Percentiles rank a stretch among this genome's conserved stretches.
phyloP scores from a whole-genome alignment of 305 asterid species.

The Coffea humblotiana region DNA sequence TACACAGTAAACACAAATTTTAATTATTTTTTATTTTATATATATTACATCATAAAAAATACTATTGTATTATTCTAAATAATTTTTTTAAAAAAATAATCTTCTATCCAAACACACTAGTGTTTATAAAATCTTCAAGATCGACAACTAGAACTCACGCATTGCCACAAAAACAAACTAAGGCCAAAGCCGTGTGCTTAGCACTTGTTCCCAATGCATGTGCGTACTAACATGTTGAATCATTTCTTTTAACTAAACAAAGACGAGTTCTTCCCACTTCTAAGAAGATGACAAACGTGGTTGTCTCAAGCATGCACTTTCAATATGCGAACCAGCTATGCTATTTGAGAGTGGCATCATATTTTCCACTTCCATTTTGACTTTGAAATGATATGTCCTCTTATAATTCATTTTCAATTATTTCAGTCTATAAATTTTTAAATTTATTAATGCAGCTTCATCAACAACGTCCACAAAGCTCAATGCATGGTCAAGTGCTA shows the following conservation, averaged over 20 bases:
- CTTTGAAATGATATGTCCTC: neutral
- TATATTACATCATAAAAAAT: no score
- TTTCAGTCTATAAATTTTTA: neutral
- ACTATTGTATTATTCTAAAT: no score
- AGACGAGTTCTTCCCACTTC: slow-evolving; percentile 22
- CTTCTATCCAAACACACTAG: no score
- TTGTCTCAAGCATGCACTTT: neutral
- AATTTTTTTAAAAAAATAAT: no score
- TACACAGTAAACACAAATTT: no score
- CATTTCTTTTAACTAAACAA: neutral
- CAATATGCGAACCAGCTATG: slow-evolving; percentile 20
- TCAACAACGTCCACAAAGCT: neutral
- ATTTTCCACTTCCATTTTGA: slow-evolving; percentile 8
- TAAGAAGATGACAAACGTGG: slow-evolving; percentile 3
- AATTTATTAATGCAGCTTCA: neutral
- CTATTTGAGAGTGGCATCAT: neutral
- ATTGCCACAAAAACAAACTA: neutral
- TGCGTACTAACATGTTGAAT: slow-evolving; percentile 5
- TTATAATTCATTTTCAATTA: neutral
- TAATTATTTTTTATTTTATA: no score
- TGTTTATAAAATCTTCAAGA: no score
- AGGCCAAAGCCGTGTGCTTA: slow-evolving; percentile 5
- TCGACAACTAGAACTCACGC: neutral
- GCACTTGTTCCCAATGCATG: slow-evolving; percentile 13
- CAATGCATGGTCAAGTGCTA: neutral